Evolutionary conservation across 306 rosid species (phyloP).

Genomic region (Fragaria vesca): DNA sequence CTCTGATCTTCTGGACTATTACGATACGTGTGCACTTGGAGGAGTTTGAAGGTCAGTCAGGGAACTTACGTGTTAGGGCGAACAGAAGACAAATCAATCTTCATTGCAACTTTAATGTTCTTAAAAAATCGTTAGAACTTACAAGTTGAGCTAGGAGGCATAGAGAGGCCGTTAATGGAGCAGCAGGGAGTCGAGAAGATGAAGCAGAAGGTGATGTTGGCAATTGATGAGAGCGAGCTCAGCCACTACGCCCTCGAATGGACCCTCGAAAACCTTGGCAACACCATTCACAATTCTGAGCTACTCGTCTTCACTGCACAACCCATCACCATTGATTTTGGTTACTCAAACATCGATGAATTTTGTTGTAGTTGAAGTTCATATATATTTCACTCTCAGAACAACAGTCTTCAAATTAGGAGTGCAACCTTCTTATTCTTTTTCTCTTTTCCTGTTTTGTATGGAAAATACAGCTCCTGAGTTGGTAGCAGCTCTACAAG

Average conservation of each 20-base stretch:
- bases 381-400: neutral
- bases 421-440: neutral
- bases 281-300: constrained; percentile 24
- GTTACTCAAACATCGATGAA: constrained; percentile 6
- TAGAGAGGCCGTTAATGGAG: constrained; percentile 7
- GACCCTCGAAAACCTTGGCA: constrained; percentile 24
- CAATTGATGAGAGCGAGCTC: constrained; percentile 29
- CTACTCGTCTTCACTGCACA: constrained; percentile 32
- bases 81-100: neutral
- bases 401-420: neutral
- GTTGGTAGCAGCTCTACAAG: constrained; percentile 27
- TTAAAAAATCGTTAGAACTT: neutral
- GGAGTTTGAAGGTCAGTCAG: neutral
- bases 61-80: neutral
- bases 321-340: constrained; percentile 14
- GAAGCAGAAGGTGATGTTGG: constrained; percentile 38
- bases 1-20: neutral
- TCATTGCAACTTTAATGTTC: neutral
- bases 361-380: neutral
- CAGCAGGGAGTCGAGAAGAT: neutral
- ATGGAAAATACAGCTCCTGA: constrained; percentile 26
- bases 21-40: neutral
- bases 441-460: neutral
- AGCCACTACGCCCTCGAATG: constrained; percentile 33
- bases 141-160: neutral